Evolutionary conservation across 495 filamentous ascomycete species (phyloP).

Genomic region (Halenospora varia): DNA sequence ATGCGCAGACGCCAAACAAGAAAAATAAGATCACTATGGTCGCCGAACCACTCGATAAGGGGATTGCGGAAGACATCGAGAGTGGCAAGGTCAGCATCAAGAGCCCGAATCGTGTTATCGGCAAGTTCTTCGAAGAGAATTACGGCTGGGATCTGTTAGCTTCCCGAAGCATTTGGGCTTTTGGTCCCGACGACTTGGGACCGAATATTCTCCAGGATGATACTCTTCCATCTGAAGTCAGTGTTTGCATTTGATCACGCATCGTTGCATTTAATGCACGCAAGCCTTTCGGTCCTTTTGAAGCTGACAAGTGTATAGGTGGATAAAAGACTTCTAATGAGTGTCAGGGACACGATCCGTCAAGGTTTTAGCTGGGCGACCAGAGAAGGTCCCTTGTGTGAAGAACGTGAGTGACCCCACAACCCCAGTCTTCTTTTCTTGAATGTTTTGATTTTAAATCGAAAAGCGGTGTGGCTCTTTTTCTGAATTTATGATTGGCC

Average conservation of each 20-base stretch:
- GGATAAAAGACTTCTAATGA: conserved; percentile 84
- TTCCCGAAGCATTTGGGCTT: conserved; percentile 95
- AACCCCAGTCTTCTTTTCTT: conserved; percentile 18
- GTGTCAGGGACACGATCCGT: conserved; percentile 82
- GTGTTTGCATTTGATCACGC: conserved; percentile 26
- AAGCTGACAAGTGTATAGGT: conserved; percentile 47
- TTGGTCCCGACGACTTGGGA: conserved; percentile 91
- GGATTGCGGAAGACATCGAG: conserved; percentile 95
- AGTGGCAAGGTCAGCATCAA: conserved; percentile 84
- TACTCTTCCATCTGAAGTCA: conserved; percentile 75
- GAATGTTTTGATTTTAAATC: conserved; percentile 13
- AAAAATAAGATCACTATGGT: conserved; percentile 99
- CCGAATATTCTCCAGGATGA: conserved; percentile 98
- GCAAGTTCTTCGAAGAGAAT: conserved; percentile 95
- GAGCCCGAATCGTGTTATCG: conserved; percentile 88
- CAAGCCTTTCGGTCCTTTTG: conserved; percentile 26
- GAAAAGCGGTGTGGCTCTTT: conserved; percentile 25
- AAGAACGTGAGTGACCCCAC: conserved; percentile 75
- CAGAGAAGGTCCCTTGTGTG: conserved; percentile 91
- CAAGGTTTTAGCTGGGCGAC: conserved; percentile 97
- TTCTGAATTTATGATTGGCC: conserved; percentile 18
- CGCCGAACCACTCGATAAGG: conserved; percentile 89
- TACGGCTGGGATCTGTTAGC: conserved; percentile 97
- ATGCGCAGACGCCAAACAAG: conserved; percentile 95
- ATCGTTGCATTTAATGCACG: background rate